phyloP scores from a whole-genome alignment of 1,139 yeast species.

The Debaryomyces sp. region DNA sequence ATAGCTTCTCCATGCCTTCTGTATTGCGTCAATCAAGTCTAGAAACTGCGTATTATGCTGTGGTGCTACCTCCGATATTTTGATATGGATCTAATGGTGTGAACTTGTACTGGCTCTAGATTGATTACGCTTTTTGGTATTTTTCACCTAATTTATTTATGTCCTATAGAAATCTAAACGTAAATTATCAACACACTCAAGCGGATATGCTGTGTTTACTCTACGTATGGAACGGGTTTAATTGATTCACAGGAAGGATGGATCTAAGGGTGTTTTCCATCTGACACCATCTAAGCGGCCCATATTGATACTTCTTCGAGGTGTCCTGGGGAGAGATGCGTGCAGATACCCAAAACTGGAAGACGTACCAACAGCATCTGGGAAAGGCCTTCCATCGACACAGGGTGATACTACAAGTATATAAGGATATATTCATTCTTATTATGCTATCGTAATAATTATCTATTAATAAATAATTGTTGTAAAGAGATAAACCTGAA shows the following conservation, averaged over 20 bases:
- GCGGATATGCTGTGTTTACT: background rate
- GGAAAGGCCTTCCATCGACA: background rate
- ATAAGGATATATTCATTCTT: constrained; percentile 6
- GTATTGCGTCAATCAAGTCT: background rate
- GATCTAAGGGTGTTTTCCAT: background rate
- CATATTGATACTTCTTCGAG: constrained; percentile 2
- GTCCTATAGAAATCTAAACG: background rate
- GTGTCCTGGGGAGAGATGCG: background rate
- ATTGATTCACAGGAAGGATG: background rate
- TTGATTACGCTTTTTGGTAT: background rate
- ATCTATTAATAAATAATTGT: constrained; percentile 13
- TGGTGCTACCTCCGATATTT: background rate
- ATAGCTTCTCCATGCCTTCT: constrained; percentile 40
- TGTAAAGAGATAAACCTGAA: constrained; percentile 10
- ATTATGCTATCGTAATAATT: constrained; percentile 15
- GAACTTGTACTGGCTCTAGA: background rate
- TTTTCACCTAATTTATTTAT: background rate
- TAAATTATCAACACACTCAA: background rate
- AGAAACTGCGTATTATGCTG: background rate
- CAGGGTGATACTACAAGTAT: background rate
- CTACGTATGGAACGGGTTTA: background rate
- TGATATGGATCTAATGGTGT: background rate
- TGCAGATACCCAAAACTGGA: background rate
- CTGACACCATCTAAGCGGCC: background rate
- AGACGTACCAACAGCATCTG: too few species aligned